Conservation (phyloP, 2,329 filamentous ascomycete genomes). For the Fusarium acutatum region DNA sequence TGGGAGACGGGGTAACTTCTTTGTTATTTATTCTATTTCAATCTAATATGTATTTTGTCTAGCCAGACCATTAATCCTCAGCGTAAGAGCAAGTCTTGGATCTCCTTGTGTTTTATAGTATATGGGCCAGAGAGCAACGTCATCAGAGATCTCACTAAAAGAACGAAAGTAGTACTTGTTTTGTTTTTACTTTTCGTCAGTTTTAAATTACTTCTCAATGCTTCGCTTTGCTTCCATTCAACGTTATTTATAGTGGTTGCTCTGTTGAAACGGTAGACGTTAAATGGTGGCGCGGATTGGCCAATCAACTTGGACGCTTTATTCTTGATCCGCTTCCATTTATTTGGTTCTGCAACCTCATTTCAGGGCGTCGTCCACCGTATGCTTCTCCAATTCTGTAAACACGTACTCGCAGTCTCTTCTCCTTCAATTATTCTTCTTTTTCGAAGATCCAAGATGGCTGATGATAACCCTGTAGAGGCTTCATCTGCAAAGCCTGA, state of each 20-base stretch:
- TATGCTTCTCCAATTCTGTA: background rate
- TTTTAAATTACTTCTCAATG: background rate
- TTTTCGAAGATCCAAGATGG: background rate
- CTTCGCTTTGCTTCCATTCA: background rate
- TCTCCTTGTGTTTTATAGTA: background rate
- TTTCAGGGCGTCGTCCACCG: background rate
- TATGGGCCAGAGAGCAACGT: background rate
- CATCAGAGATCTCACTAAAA: background rate
- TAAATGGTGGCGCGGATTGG: background rate
- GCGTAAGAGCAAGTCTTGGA: background rate
- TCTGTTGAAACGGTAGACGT: background rate
- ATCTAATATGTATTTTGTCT: background rate
- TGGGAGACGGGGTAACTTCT: background rate
- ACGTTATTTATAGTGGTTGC: background rate
- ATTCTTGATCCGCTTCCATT: background rate
- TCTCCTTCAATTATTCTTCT: background rate
- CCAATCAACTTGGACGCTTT: background rate
- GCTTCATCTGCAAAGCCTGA: background rate
- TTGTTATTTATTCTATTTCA: background rate
- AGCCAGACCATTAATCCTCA: background rate
- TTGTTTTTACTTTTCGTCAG: background rate
- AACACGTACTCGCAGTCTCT: background rate
- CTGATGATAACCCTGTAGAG: background rate
- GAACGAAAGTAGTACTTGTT: fast-evolving
- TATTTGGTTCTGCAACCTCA: background rate